phyloP scores from a whole-genome alignment of 2,329 filamentous ascomycete species.

The Colletotrichum trifolii region DNA sequence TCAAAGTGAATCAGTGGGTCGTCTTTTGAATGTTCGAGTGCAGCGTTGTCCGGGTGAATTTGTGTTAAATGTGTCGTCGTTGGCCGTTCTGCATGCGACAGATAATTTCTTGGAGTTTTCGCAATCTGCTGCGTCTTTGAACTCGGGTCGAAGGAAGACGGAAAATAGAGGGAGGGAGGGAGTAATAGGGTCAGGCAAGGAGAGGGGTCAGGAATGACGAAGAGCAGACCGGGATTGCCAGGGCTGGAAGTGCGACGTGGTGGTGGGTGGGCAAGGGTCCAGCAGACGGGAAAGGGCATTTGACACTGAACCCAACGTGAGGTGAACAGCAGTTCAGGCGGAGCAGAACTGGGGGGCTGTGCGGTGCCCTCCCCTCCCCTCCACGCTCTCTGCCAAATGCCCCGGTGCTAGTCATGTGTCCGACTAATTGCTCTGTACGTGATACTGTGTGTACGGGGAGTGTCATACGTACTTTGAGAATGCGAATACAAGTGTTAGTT shows the following conservation, averaged over 20 bases:
- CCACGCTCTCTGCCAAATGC: no score
- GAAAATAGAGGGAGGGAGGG: not conserved
- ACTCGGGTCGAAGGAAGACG: slow-evolving; percentile 1
- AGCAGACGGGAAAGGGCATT: slow-evolving; percentile 20
- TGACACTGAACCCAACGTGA: slow-evolving; percentile 7
- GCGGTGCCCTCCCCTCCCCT: no score
- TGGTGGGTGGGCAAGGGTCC: slow-evolving; percentile 28
- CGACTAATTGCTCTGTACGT: no score
- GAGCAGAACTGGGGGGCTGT: slow-evolving; percentile 1
- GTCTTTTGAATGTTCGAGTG: not conserved
- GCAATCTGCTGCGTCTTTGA: not conserved
- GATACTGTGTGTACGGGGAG: no score
- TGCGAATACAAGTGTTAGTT: no score
- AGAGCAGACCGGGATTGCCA: slow-evolving; percentile 23
- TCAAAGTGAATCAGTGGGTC: not conserved
- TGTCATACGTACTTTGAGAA: no score
- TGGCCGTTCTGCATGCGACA: no score
- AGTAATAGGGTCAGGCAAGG: not conserved
- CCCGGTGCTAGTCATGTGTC: no score
- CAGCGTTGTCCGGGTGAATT: not conserved
- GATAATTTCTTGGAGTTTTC: not conserved
- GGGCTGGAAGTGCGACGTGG: slow-evolving; percentile 19
- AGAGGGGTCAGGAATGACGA: slow-evolving; percentile 21
- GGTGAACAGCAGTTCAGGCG: slow-evolving; percentile 21
- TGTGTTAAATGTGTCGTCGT: no score